Percentiles rank a stretch among this genome's conserved stretches.
These are phyloP conservation scores for Chondrus crispus DNA, from an alignment of 23 red algal species.

Conservation along the genomic window DNA sequence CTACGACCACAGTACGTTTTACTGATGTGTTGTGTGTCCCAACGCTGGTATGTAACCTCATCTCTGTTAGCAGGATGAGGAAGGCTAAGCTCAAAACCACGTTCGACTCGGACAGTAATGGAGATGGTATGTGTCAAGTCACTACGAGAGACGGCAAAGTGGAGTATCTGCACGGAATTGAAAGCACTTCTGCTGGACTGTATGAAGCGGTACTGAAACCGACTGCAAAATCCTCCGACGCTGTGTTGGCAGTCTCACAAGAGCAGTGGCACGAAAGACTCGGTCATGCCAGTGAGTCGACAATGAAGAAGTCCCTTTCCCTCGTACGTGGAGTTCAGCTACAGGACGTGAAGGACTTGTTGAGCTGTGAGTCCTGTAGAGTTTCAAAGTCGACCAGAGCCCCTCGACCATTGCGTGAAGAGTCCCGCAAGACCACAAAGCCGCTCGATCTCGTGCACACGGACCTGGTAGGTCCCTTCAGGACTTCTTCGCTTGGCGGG, in stretches of 20 bases:
- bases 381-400: not conserved
- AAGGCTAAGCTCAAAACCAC: too few species aligned
- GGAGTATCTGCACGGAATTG: not conserved
- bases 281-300: not conserved
- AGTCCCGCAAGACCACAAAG: not conserved
- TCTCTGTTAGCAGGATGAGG: too few species aligned
- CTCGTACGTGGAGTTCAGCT: not conserved
- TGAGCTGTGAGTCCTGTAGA: not conserved
- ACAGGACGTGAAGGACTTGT: not conserved
- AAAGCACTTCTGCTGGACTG: too few species aligned
- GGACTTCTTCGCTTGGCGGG: not conserved
- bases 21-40: too few species aligned
- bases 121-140: not conserved
- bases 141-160: not conserved
- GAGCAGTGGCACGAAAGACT: not conserved
- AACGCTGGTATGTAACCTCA: too few species aligned
- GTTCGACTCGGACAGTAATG: not conserved
- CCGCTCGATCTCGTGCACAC: not conserved
- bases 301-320: not conserved
- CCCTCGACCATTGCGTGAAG: not conserved
- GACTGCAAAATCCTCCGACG: not conserved
- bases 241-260: not conserved
- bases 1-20: too few species aligned
- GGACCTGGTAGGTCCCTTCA: too few species aligned
- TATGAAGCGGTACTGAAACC: not conserved